phyloP scores from a whole-genome alignment of 2,329 filamentous ascomycete species.

The Periconia digitata region DNA sequence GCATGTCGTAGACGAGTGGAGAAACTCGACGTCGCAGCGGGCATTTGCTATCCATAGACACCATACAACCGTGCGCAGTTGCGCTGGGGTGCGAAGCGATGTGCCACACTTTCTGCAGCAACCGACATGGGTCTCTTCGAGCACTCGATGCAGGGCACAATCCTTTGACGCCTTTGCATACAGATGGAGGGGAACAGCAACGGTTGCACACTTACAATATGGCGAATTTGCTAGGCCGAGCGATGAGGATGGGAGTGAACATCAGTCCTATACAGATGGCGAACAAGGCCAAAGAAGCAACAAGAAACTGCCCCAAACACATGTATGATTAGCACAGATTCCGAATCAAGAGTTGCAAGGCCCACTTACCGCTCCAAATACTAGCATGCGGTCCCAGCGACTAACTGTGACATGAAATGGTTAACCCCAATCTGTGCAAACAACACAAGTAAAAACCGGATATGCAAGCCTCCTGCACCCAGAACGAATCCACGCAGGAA shows the following conservation, averaged over 20 bases:
- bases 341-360: background rate
- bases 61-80: slow-evolving; percentile 37
- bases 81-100: slow-evolving; percentile 23
- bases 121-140: slow-evolving; percentile 12
- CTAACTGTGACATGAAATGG: slow-evolving; percentile 66
- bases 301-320: slow-evolving; percentile 80
- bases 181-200: slow-evolving; percentile 13
- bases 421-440: slow-evolving; percentile 32
- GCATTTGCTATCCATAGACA: slow-evolving; percentile 8
- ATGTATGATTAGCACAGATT: slow-evolving; percentile 10
- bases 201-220: slow-evolving; percentile 76
- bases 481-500: slow-evolving; percentile 46
- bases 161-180: slow-evolving; percentile 17
- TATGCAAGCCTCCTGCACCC: slow-evolving; percentile 43
- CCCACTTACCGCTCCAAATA: slow-evolving; percentile 63
- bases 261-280: slow-evolving; percentile 89
- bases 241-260: slow-evolving; percentile 68
- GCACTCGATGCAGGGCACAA: slow-evolving; percentile 17
- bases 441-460: slow-evolving; percentile 24
- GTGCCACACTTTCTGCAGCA: slow-evolving; percentile 30
- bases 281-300: slow-evolving; percentile 89
- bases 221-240: slow-evolving; percentile 90
- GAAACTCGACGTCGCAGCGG: slow-evolving; percentile 9
- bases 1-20: slow-evolving; percentile 16
- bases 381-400: slow-evolving; percentile 91